These are phyloP conservation scores for Saprolegnia parasitica DNA, from an alignment of 352 stramenopile genomes.

Conservation along the genomic window DNA sequence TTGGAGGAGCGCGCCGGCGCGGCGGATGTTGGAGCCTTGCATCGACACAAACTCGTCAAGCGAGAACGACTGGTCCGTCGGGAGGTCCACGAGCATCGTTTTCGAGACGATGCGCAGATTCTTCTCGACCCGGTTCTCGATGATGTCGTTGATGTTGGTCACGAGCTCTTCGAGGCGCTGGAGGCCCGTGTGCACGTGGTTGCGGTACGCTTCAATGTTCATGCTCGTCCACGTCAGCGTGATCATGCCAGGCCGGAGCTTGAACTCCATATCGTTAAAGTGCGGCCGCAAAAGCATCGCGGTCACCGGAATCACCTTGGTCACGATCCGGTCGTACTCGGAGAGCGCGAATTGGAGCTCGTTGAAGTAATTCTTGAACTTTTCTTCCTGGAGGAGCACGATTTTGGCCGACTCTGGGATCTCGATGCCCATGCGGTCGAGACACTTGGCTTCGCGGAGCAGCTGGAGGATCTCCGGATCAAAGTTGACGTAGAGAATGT, in stretches of 20 bases:
- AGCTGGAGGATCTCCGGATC: slow-evolving; percentile 98
- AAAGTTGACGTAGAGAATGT: slow-evolving; percentile 99
- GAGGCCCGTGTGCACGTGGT: slow-evolving; percentile 88
- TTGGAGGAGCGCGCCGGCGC: slow-evolving; percentile 89
- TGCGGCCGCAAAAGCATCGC: slow-evolving; percentile 93
- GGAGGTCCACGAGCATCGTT: slow-evolving; percentile 96
- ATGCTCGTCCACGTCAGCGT: slow-evolving; percentile 99
- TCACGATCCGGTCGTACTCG: slow-evolving; percentile 97
- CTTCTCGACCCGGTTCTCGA: slow-evolving; percentile 99
- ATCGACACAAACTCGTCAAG: slow-evolving; percentile 98
- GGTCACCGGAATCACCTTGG: slow-evolving; percentile 97
- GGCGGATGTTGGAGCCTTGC: slow-evolving; percentile 93
- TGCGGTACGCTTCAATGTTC: slow-evolving; percentile 98
- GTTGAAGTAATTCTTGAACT: slow-evolving; percentile 99
- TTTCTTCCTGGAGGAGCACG: slow-evolving; percentile 96
- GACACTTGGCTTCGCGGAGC: slow-evolving; percentile 95
- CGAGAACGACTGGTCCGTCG: slow-evolving; percentile 94
- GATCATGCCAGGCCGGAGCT: slow-evolving; percentile 97
- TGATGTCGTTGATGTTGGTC: slow-evolving; percentile 98
- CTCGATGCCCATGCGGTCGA: slow-evolving; percentile 98
- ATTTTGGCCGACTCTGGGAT: slow-evolving; percentile 98
- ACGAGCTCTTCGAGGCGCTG: slow-evolving; percentile 97
- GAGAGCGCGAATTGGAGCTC: slow-evolving; percentile 95
- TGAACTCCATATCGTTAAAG: slow-evolving; percentile 99
- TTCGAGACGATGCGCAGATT: slow-evolving; percentile 98